These are phyloP conservation scores for Microdochium paspali DNA, from an alignment of 2,329 filamentous ascomycete species.

Conservation along the genomic window DNA sequence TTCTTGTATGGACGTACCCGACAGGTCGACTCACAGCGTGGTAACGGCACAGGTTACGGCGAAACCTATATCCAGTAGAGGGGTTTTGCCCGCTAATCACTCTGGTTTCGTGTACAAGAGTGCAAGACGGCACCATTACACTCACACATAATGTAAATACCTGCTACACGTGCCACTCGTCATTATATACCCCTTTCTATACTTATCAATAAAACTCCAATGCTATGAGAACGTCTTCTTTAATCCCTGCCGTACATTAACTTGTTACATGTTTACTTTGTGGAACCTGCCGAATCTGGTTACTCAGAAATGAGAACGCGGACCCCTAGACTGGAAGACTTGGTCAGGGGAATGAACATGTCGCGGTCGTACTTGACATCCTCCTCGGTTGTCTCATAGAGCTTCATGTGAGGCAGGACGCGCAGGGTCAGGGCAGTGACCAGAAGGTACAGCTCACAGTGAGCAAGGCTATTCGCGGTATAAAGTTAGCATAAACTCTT, in stretches of 20 bases:
- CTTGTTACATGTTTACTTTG: no score
- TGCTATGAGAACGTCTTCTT: no score
- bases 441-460: conserved; percentile 14
- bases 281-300: no score
- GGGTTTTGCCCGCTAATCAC: no score
- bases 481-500: no score
- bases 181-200: no score
- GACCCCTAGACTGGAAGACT: conserved; percentile 4
- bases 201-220: no score
- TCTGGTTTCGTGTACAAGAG: no score
- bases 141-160: no score
- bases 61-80: conserved; percentile 8
- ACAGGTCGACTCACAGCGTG: conserved; percentile 10
- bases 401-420: conserved; percentile 12
- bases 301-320: conserved; percentile 2
- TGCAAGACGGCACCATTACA: no score
- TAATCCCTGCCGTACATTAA: no score
- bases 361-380: conserved; percentile 18
- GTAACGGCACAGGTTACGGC: conserved; percentile 13
- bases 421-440: conserved; percentile 11
- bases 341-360: conserved; percentile 10
- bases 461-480: conserved; percentile 12
- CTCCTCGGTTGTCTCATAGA: conserved; percentile 10
- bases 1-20: conserved; percentile 7
- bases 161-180: no score